Conservation (phyloP, 176 grass and related monocot species). For the Oryza meridionalis region DNA sequence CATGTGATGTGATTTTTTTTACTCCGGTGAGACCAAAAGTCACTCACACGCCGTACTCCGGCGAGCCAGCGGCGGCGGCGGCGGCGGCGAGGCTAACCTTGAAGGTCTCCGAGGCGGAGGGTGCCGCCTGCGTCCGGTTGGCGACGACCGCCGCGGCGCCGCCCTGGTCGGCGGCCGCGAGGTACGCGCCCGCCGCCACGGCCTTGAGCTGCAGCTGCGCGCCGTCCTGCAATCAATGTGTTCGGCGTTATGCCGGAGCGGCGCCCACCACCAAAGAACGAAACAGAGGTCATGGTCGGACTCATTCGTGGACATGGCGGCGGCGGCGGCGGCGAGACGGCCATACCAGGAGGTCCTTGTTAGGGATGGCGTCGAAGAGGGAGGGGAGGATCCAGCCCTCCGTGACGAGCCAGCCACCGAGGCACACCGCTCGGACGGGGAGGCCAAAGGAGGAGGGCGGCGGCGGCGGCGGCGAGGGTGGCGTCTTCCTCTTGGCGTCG, state of each 20-base stretch:
- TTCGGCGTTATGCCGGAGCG: no score
- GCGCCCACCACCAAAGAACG: background rate
- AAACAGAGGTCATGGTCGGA: background rate
- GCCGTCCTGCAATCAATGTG: conserved; percentile 49
- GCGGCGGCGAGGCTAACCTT: conserved; percentile 38
- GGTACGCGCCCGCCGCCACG: conserved; percentile 40
- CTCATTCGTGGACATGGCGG: background rate
- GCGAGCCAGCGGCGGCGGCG: background rate
- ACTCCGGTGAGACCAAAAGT: background rate
- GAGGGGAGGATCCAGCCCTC: conserved; percentile 72
- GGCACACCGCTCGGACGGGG: conserved; percentile 45
- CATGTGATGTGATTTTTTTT: background rate
- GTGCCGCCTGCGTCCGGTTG: conserved; percentile 49
- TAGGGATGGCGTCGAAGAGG: conserved; percentile 70
- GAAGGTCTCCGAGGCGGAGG: conserved; percentile 64
- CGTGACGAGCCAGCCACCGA: conserved; percentile 71
- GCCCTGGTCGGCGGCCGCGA: conserved; percentile 47
- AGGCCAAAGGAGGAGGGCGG: background rate
- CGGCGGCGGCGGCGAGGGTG: no score
- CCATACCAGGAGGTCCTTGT: conserved; percentile 66
- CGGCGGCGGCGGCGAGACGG: background rate
- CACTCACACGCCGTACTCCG: background rate
- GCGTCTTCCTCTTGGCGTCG: background rate
- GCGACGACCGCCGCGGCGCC: conserved; percentile 51
- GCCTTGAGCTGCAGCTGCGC: conserved; percentile 75